Conservation (phyloP, 1,139 yeast species). For the Debaryomycetaceae sp. region DNA sequence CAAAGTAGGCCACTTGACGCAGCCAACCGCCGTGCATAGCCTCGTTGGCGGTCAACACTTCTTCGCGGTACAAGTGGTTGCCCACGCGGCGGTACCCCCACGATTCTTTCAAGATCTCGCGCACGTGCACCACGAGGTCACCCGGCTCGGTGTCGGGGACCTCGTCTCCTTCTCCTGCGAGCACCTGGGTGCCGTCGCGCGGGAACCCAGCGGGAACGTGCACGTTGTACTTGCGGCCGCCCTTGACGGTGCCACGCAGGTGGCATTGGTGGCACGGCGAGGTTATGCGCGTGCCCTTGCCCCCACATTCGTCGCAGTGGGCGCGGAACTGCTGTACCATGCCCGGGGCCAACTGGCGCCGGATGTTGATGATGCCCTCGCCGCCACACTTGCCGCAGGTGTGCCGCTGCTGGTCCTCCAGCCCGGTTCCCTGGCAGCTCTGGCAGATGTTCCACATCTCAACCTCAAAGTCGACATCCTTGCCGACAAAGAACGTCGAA, state of each 20-base stretch:
- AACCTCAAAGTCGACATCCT: conserved; percentile 54
- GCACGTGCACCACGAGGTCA: conserved; percentile 58
- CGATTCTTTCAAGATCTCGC: conserved; percentile 51
- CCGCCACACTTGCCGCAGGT: conserved; percentile 72
- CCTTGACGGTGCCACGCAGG: conserved; percentile 64
- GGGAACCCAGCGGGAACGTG: conserved; percentile 69
- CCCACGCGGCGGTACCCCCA: conserved; percentile 87
- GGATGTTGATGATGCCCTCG: conserved; percentile 60
- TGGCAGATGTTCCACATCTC: conserved; percentile 72
- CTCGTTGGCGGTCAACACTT: conserved; percentile 67
- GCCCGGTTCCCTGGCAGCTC: conserved; percentile 78
- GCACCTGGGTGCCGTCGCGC: conserved; percentile 53
- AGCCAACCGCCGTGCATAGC: conserved; percentile 79
- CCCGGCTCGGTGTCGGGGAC: conserved; percentile 82
- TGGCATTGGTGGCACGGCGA: conserved; percentile 64
- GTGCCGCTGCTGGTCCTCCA: conserved; percentile 68
- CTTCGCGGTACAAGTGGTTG: conserved; percentile 72
- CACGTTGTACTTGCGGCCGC: conserved; percentile 53
- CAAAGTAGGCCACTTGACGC: conserved; percentile 63
- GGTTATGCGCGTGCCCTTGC: conserved; percentile 65
- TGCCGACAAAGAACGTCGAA: conserved; percentile 68
- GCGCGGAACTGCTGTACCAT: conserved; percentile 84
- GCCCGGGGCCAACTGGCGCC: conserved; percentile 81
- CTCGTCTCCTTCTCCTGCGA: conserved; percentile 79
- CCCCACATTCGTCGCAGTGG: conserved; percentile 75